Percentiles rank a stretch among this genome's conserved stretches.
phyloP scores from a whole-genome alignment of 2,329 filamentous ascomycete species.

The Aspergillus quadricinctus region DNA sequence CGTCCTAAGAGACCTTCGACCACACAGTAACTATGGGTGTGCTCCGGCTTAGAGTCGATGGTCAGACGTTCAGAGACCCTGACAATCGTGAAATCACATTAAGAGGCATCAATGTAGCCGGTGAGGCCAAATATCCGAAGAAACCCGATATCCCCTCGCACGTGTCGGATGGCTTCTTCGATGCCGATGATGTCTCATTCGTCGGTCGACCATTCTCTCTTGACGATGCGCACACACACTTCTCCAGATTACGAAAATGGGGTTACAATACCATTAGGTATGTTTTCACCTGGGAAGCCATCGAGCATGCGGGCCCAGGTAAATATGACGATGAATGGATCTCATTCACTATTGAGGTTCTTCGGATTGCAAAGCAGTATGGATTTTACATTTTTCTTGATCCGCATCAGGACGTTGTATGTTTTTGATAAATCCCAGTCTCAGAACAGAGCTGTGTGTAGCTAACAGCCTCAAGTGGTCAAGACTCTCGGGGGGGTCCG shows the following conservation, averaged over 20 bases:
- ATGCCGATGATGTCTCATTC: conserved; percentile 88
- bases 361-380: conserved; percentile 81
- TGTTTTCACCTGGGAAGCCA: conserved; percentile 98
- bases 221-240: conserved; percentile 79
- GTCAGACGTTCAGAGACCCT: conserved; percentile 75
- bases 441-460: conserved; percentile 5
- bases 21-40: conserved; percentile 57
- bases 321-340: conserved; percentile 94
- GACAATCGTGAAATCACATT: conserved; percentile 81
- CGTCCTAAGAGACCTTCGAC: neutral
- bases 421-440: conserved; percentile 31
- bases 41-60: conserved; percentile 76
- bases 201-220: conserved; percentile 78
- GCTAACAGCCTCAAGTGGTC: conserved; percentile 65
- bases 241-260: conserved; percentile 77
- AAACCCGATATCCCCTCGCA: conserved; percentile 79
- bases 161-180: conserved; percentile 73
- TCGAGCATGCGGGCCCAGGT: conserved; percentile 86
- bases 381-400: conserved; percentile 98
- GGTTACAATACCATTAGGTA: conserved; percentile 97
- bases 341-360: conserved; percentile 77
- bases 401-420: conserved; percentile 91
- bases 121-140: conserved; percentile 84
- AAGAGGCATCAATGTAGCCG: conserved; percentile 90
- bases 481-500: conserved; percentile 86